Conservation (phyloP, 495 filamentous ascomycete species). For the Aspergillus affinis region DNA sequence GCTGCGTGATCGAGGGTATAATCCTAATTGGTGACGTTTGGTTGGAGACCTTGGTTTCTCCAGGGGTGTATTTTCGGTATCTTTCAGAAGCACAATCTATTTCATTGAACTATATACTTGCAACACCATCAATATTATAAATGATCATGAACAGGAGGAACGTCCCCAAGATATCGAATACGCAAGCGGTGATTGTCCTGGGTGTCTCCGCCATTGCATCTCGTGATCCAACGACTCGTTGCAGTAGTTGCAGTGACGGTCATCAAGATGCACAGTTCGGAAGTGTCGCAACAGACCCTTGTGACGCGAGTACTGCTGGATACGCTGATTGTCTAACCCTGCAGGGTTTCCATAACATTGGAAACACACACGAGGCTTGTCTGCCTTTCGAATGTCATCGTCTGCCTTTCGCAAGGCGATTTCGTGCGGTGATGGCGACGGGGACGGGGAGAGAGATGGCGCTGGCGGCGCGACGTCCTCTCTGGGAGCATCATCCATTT, state of each 20-base stretch:
- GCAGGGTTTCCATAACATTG: conserved; percentile 20
- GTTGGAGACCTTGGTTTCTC: too few species aligned
- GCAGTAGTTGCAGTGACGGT: conserved; percentile 25
- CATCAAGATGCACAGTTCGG: conserved; percentile 18
- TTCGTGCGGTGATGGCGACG: background rate
- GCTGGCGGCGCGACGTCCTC: background rate
- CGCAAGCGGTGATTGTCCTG: conserved; percentile 21
- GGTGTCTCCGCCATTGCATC: conserved; percentile 17
- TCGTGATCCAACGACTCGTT: conserved; percentile 21
- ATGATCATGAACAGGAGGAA: conserved; percentile 16
- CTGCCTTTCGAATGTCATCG: conserved; percentile 4
- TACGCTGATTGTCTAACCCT: background rate
- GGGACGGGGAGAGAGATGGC: background rate
- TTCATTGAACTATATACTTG: too few species aligned
- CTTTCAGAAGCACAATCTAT: too few species aligned
- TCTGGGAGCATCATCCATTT: background rate
- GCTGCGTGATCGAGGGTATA: too few species aligned
- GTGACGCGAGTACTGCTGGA: conserved; percentile 21
- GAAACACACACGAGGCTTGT: conserved; percentile 15
- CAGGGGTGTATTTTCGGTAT: too few species aligned
- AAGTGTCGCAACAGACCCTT: conserved; percentile 24
- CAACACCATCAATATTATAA: conserved; percentile 13
- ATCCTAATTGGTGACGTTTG: too few species aligned
- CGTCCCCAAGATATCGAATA: conserved; percentile 15
- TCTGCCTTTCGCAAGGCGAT: background rate